Conservation (phyloP, 2,329 filamentous ascomycete species). For the Arthrobotrys megalospora region DNA sequence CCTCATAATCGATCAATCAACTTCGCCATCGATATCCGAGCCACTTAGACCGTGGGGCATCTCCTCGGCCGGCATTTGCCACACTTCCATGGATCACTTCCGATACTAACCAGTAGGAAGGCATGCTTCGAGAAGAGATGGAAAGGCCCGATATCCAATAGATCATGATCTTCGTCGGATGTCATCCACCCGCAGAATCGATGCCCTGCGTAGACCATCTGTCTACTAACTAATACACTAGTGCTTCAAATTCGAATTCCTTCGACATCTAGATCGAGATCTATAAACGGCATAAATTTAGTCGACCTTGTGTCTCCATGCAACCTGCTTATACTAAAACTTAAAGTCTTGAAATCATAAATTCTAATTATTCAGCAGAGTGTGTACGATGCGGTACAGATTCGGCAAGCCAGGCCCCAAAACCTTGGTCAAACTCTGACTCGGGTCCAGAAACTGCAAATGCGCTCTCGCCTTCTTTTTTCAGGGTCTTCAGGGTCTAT, state of each 20-base stretch:
- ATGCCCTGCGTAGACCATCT: neutral
- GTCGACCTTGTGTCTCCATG: neutral
- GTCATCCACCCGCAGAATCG: neutral
- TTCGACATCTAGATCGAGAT: too few species aligned
- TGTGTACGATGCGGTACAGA: neutral
- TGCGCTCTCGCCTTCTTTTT: conserved; percentile 7
- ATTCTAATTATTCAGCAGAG: conserved; percentile 24
- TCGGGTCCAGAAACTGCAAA: neutral
- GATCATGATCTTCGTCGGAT: neutral
- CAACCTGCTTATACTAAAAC: conserved; percentile 20
- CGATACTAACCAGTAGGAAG: conserved; percentile 16
- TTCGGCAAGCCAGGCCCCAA: conserved; percentile 30
- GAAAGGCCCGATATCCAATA: conserved; percentile 1
- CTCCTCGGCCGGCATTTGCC: conserved; percentile 23
- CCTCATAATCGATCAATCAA: neutral
- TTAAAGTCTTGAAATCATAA: conserved; percentile 40
- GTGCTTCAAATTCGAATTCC: too few species aligned
- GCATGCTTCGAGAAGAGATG: conserved; percentile 1
- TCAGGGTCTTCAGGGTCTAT: conserved; percentile 10
- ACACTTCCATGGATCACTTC: neutral
- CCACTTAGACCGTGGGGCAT: neutral
- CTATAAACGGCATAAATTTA: neutral
- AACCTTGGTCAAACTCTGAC: conserved; percentile 12
- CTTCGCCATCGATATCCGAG: conserved; percentile 26
- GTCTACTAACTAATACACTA: too few species aligned